These are phyloP conservation scores for Lactifluus volemus DNA, from an alignment of 768 basidiomycete genomes.

Conservation along the genomic window DNA sequence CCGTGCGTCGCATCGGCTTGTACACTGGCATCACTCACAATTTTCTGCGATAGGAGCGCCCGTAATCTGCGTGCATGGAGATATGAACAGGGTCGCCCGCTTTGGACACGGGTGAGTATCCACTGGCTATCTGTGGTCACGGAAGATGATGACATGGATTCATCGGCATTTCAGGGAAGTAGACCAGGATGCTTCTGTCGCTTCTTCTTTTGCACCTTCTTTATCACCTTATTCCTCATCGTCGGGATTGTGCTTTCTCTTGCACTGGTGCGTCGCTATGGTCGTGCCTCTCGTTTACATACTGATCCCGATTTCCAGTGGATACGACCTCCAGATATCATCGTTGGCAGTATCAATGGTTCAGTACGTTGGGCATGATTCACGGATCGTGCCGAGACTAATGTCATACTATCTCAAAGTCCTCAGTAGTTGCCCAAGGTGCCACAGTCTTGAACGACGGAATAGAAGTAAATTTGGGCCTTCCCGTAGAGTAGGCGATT, in stretches of 20 bases:
- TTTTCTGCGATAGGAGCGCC: background rate
- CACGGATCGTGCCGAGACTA: slow-evolving; percentile 13
- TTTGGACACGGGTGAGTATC: slow-evolving; percentile 19
- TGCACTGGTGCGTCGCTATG: slow-evolving; percentile 44
- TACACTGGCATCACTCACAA: background rate
- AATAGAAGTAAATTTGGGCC: slow-evolving; percentile 13
- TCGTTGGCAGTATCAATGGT: slow-evolving; percentile 40
- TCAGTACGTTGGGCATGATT: slow-evolving; percentile 32
- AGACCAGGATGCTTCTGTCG: slow-evolving; percentile 52
- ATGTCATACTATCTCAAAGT: background rate
- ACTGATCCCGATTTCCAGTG: slow-evolving; percentile 38
- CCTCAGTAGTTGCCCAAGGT: background rate
- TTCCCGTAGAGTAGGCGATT: slow-evolving; percentile 12
- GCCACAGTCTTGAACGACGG: slow-evolving; percentile 6
- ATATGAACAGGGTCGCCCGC: slow-evolving; percentile 14
- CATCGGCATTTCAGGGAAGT: slow-evolving; percentile 49
- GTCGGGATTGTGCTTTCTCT: slow-evolving; percentile 58
- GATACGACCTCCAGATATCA: slow-evolving; percentile 64
- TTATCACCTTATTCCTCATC: slow-evolving; percentile 56
- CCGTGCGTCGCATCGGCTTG: background rate
- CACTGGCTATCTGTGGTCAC: background rate
- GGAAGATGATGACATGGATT: background rate
- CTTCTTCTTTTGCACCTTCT: slow-evolving; percentile 68
- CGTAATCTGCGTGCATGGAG: slow-evolving; percentile 13
- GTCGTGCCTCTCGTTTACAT: background rate